Conservation (phyloP, 805 yeast genomes). For the Jamesozyma gamospora region DNA sequence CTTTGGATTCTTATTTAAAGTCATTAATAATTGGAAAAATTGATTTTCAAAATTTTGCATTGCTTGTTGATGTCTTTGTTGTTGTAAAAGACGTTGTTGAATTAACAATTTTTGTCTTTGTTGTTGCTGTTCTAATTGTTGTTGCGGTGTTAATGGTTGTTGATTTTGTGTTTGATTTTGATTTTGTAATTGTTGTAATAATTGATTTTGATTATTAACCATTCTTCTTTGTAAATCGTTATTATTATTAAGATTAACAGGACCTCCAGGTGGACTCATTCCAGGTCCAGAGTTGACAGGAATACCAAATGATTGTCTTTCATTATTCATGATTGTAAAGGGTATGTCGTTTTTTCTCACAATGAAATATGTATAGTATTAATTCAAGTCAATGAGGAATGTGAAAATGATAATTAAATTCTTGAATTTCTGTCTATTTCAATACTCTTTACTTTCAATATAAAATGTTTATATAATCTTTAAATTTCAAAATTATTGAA, state of each 20-base stretch:
- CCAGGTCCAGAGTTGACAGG: constrained; percentile 12
- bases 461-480: background rate
- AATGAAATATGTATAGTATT: too few relatives aligned
- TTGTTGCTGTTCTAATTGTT: constrained; percentile 2
- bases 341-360: too few relatives aligned
- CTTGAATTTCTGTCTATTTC: too few relatives aligned
- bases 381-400: background rate
- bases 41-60: constrained; percentile 34
- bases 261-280: constrained; percentile 8
- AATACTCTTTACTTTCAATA: background rate
- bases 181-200: constrained; percentile 7
- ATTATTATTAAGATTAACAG: constrained; percentile 5
- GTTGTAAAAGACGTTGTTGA: constrained; percentile 21
- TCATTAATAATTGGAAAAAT: constrained; percentile 29
- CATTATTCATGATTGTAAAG: constrained; percentile 4
- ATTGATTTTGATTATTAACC: constrained; percentile 11
- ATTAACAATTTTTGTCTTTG: constrained; percentile 28
- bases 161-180: background rate
- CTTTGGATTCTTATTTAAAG: constrained; percentile 33
- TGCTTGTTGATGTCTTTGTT: constrained; percentile 33
- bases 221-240: constrained; percentile 1
- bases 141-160: constrained; percentile 1
- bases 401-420: too few relatives aligned
- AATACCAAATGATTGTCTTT: constrained; percentile 9
- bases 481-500: background rate